Conservation (phyloP, 805 yeast genomes). For the Zygosaccharomyces kombuchaensis region DNA sequence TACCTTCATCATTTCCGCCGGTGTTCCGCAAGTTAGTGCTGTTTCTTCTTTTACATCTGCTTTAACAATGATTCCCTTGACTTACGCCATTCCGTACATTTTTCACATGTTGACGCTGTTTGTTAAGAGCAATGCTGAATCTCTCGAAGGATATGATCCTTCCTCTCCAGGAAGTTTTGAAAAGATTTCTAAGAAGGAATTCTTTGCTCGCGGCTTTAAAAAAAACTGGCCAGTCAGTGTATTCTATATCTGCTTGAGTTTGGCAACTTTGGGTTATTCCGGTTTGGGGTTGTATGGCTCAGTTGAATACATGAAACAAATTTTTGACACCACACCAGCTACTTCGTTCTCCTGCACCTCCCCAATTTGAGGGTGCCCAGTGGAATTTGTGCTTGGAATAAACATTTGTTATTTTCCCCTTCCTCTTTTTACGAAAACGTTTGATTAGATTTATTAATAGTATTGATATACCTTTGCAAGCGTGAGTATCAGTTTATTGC, state of each 20-base stretch:
- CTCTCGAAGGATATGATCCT: conserved; percentile 2
- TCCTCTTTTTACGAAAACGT: no score
- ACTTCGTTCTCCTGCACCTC: conserved; percentile 6
- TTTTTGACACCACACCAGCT: conserved; percentile 5
- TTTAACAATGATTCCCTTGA: conserved; percentile 6
- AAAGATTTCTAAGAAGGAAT: neutral
- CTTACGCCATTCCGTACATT: conserved; percentile 4
- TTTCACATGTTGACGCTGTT: conserved; percentile 5
- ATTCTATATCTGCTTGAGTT: conserved; percentile 2
- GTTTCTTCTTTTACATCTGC: conserved; percentile 8
- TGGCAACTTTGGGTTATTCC: conserved; percentile 5
- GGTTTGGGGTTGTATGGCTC: conserved; percentile 6
- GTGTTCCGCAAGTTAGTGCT: conserved; percentile 8
- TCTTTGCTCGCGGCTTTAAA: neutral
- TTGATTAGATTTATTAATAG: no score
- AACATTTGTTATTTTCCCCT: no score
- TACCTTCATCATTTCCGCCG: conserved; percentile 3
- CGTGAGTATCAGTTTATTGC: no score
- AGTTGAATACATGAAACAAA: conserved; percentile 5
- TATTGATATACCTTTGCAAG: no score
- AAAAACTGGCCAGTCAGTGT: neutral
- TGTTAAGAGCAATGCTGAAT: conserved; percentile 4
- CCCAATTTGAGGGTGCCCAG: conserved; percentile 4
- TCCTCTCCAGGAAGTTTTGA: neutral
- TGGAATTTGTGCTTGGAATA: no score